Base-by-base conservation (phyloP, 176 grass and related monocot genomes). In the Carex scoparia region DNA sequence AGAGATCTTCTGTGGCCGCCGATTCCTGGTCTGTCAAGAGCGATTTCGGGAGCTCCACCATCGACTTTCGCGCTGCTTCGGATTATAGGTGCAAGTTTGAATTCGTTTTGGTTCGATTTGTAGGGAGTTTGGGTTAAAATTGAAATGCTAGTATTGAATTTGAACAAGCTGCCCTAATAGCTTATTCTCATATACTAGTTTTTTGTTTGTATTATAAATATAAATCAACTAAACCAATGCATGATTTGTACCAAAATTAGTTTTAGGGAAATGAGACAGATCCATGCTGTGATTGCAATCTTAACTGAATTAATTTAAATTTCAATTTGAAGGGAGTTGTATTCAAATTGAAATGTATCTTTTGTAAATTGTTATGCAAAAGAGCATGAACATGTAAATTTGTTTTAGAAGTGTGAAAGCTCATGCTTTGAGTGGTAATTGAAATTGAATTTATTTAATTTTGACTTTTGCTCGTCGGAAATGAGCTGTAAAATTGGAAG, bases 1-100 rank as follows among this genome's bases (percentile, higher is more conserved):
- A 99, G 53, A 86, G 96, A 30, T 99, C 96, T 19, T 83, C 80
- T 19, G 91, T 99, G 72, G 96, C 96, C 10, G 96, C 96, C 15
- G 96, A 99, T 66, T 99, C 96, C 10, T 99, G 96, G 96, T 99
- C 96, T 18, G 88, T 99, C 83, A 88, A 92, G 81, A 99, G 96
- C 90, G 96, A 99, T 68, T 99, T 95, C 76, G 85, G 88, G 53
- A 98, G 91, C 86, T 89, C 94, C 59, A 80, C 62, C 61, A 33
- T 79, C 81, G 75, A 68, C 86, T 68, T 86, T 32, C 85, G 79
- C 58, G 78, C 85, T 33, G 88, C 92, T 42, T 90, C 91, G 65
- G 95, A 93, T 84, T 98, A 93, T 74, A 94, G 89, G 91, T 98
- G 27, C 73, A 27, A 56, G 32, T 72, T 60, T 32, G 75, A 74